Base-by-base conservation (phyloP, 805 yeast genomes). In the Isabelozyma heimii region DNA sequence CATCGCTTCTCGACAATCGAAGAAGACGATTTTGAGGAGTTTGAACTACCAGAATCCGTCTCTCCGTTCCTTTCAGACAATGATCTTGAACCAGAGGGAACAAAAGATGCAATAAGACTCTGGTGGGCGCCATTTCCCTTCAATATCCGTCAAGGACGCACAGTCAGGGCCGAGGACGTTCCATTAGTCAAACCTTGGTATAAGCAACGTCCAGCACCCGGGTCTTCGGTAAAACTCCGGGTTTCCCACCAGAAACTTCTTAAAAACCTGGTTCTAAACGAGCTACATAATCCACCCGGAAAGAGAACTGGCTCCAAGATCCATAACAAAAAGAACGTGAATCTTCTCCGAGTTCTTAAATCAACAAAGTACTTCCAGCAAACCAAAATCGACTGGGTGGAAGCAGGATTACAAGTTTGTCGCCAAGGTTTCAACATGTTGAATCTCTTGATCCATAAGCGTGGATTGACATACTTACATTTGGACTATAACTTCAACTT, bases 361-460 rank as follows among this genome's bases (percentile, higher is more conserved):
- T 75, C 79, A 42, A 94, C 99, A 0, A 91, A 89, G 60, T 94
- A 82, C 64, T 94, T 94, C 67, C 96, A 90, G 61, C 85, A 88
- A 58, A 92, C 99, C 0, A 79, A 91, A 0, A 84, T 94, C 44
- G 99, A 94, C 66, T 94, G 99, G 99, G 94, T 92, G 2, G 99
- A 94, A 65, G 99, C 98, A 1, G 99, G 97, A 27, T 72, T 94
- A 49, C 98, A 94, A 68, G 83, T 94, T 2, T 88, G 97, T 60
- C 80, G 83, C 37, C 99, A 94, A 67, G 99, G 99, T 2, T 89
- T 85, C 66, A 92, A 90, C 58, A 91, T 92, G 96, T 76, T 94
- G 43, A 91, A 91, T 65, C 70, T 94, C 35, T 73, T 94, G 54
- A 90, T 94, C 45, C 98, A 94, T 65, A 81, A 91, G 59, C 85